Evolutionary conservation across 352 stramenopile genomes (phyloP).

Genomic region (Phytopythium kandeliae): DNA sequence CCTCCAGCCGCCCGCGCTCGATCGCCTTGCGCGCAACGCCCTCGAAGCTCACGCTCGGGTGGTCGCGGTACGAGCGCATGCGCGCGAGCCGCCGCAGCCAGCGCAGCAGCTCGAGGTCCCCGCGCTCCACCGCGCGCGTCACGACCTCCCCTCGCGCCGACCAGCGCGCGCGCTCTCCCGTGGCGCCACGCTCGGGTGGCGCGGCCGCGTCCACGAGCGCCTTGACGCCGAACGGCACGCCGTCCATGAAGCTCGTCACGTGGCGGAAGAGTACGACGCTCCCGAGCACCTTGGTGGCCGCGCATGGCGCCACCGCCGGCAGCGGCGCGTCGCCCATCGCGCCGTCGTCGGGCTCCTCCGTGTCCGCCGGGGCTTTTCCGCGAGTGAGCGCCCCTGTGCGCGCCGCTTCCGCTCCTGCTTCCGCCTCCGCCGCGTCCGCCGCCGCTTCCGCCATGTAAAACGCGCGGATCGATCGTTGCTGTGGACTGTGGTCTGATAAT

Average conservation of each 20-base stretch:
- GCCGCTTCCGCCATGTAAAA: no score
- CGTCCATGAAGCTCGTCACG: constrained; percentile 29
- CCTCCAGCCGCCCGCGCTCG: constrained; percentile 18
- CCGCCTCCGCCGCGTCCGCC: no score
- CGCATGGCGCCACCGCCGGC: not conserved
- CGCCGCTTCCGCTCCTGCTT: no score
- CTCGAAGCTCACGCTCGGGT: constrained; percentile 19
- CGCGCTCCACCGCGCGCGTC: constrained; percentile 16
- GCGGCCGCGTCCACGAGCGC: constrained; percentile 6
- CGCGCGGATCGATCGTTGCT: no score
- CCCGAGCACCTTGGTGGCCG: constrained; percentile 20
- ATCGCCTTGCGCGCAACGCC: constrained; percentile 19
- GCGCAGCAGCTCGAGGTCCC: constrained; percentile 17
- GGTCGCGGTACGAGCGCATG: constrained; percentile 15
- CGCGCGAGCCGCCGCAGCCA: constrained; percentile 12
- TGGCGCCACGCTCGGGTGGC: constrained; percentile 7
- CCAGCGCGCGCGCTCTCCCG: constrained; percentile 11
- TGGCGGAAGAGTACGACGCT: constrained; percentile 18
- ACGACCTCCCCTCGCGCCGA: constrained; percentile 16
- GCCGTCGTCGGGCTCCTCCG: not conserved
- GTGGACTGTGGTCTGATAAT: no score
- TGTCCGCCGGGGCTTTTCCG: not conserved
- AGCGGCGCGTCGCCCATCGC: not conserved
- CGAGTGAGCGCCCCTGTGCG: not conserved
- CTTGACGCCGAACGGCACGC: constrained; percentile 18